Conservation (phyloP, 1,284 basidiomycete species). For the Irpex rosettiformis region DNA sequence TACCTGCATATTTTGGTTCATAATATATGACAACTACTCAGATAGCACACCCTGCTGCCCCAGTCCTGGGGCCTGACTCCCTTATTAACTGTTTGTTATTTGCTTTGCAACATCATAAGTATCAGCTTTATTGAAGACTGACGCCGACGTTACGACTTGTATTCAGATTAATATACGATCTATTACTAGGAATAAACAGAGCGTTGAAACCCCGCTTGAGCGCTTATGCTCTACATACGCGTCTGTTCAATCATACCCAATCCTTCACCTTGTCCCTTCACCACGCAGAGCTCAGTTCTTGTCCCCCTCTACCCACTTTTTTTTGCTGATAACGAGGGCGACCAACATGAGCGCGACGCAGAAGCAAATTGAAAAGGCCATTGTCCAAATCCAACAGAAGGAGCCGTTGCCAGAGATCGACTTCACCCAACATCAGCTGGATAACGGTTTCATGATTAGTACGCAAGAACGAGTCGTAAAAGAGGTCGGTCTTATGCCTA, state of each 20-base stretch:
- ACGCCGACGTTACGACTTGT: neutral
- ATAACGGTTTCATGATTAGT: slow-evolving; percentile 84
- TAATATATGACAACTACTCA: slow-evolving; percentile 14
- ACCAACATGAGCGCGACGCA: slow-evolving; percentile 30
- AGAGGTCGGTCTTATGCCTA: slow-evolving; percentile 45
- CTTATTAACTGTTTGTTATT: neutral
- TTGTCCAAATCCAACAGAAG: slow-evolving; percentile 70
- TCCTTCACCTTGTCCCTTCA: slow-evolving; percentile 15
- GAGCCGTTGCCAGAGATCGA: slow-evolving; percentile 70
- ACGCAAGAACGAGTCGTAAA: slow-evolving; percentile 86
- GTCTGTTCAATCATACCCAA: slow-evolving; percentile 1
- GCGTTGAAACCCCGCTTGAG: slow-evolving; percentile 16
- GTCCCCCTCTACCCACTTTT: slow-evolving; percentile 7
- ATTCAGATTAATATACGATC: neutral
- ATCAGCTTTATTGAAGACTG: neutral
- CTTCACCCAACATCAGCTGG: slow-evolving; percentile 86
- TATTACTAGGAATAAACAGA: neutral
- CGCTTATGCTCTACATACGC: slow-evolving; percentile 3
- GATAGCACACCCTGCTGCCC: neutral
- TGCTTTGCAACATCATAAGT: neutral
- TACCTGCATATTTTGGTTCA: slow-evolving; percentile 77
- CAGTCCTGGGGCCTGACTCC: no score
- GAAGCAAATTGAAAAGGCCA: slow-evolving; percentile 68
- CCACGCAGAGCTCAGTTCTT: slow-evolving; percentile 15
- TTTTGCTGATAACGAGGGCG: slow-evolving; percentile 16